These are phyloP conservation scores for Tetrapisispora phaffii DNA, from an alignment of 805 yeast species.

Conservation along the genomic window DNA sequence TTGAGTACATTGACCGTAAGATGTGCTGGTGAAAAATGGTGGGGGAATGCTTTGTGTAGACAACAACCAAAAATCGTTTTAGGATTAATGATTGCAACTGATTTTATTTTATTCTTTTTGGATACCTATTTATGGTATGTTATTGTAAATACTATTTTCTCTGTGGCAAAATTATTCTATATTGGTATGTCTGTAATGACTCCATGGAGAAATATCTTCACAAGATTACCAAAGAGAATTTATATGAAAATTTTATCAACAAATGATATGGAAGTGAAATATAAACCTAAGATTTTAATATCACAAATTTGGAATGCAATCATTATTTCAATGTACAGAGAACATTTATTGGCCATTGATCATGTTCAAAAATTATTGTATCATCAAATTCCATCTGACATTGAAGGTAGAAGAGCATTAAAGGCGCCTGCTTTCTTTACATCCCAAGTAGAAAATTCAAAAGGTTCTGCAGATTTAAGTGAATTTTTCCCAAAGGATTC, in stretches of 20 bases:
- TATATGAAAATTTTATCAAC: conserved; percentile 95
- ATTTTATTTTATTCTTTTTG: conserved; percentile 88
- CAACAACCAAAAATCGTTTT: conserved; percentile 83
- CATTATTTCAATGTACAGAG: conserved; percentile 98
- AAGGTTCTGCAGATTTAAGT: conserved; percentile 55
- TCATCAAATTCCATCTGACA: conserved; percentile 96
- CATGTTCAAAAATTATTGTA: conserved; percentile 94
- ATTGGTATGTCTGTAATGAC: conserved; percentile 97
- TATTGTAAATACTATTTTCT: conserved; percentile 84
- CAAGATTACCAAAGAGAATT: conserved; percentile 96
- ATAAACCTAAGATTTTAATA: conserved; percentile 94
- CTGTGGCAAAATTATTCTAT: conserved; percentile 95
- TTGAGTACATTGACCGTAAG: conserved; percentile 79
- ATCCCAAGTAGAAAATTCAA: conserved; percentile 75
- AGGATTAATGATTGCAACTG: conserved; percentile 89
- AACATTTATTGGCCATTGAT: conserved; percentile 93
- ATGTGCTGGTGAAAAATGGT: conserved; percentile 93
- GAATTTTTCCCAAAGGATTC: conserved; percentile 95
- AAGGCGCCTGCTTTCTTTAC: conserved; percentile 98
- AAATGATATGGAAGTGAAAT: conserved; percentile 96
- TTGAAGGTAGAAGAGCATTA: conserved; percentile 94
- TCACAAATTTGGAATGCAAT: conserved; percentile 99
- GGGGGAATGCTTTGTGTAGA: conserved; percentile 57
- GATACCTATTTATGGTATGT: conserved; percentile 99
- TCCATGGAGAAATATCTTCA: conserved; percentile 98